Conservation (phyloP, 2,329 filamentous ascomycete species). For the Ploettnerulaceae sp. region DNA sequence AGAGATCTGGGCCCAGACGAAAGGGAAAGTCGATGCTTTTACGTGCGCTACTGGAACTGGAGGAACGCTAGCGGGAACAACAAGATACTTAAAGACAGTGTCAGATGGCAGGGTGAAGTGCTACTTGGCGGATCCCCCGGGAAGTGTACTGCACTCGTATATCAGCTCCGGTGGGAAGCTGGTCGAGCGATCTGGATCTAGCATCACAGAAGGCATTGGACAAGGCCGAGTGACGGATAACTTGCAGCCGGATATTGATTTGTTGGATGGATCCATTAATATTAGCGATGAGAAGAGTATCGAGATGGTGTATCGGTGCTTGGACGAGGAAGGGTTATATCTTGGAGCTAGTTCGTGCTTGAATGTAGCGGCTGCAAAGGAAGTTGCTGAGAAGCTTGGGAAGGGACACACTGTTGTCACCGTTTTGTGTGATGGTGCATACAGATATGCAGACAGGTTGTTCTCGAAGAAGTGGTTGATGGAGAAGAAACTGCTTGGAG, state of each 20-base stretch:
- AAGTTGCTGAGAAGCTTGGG: conserved; percentile 86
- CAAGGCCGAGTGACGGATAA: conserved; percentile 97
- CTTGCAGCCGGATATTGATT: conserved; percentile 73
- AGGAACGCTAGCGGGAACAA: conserved; percentile 84
- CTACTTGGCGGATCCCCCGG: conserved; percentile 90
- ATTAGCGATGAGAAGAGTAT: conserved; percentile 93
- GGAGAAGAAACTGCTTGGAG: conserved; percentile 74
- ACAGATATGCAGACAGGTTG: conserved; percentile 88
- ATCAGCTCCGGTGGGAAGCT: conserved; percentile 80
- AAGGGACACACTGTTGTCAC: conserved; percentile 89
- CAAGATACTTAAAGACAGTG: conserved; percentile 80
- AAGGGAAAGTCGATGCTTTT: conserved; percentile 83
- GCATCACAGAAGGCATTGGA: conserved; percentile 96
- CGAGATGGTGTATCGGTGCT: conserved; percentile 93
- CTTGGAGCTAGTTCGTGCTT: conserved; percentile 88
- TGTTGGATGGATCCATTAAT: conserved; percentile 78
- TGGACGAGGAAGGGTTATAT: conserved; percentile 95
- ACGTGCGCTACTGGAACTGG: conserved; percentile 92
- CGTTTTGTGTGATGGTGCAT: conserved; percentile 92
- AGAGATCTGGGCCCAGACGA: conserved; percentile 93
- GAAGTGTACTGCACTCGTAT: conserved; percentile 89
- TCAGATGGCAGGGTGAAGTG: conserved; percentile 74
- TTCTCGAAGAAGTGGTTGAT: conserved; percentile 90
- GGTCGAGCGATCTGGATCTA: conserved; percentile 73
- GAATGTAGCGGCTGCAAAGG: conserved; percentile 92